Base-by-base conservation (phyloP, 306 rosid species). In the Cucurbita pepo region DNA sequence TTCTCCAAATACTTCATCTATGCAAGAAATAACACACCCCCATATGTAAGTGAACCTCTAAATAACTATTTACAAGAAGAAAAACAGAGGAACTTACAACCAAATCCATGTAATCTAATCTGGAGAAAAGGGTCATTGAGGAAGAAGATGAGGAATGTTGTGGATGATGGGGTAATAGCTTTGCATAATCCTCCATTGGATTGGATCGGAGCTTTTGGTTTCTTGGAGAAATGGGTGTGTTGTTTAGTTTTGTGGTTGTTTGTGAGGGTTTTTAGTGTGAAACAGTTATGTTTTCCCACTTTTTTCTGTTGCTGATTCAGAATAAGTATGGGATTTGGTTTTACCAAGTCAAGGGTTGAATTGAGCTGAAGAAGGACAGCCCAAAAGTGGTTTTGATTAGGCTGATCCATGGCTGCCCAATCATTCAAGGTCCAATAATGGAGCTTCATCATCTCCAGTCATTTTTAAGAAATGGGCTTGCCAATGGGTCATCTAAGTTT, bases 31-130 rank as follows among this genome's bases (percentile, higher is more conserved):
- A n/a, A 51, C 48, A 12, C 37, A 11, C 5, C 10, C 36, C 21
- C 69, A 16, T 47, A 15, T 3, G 45, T 11, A 61, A 11, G 37
- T 37, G 4, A 36, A 5, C 55, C 7, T 51, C 55, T 7, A 66
- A 41, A 4, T 54, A 5, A 15, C 16, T 16, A 30, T 30, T 30
- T 30, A 30, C 3, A 54, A 18, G 8, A 18, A 1, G 18, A 74
- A 41, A 19, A 4, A 10, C 5, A 4, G 5, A 47, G 30, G 56
- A 30, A 69, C 85, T 77, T 64, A 87, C 97, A 67, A 82, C 55
- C 81, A 91, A 87, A 77, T 88, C 91, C 76, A 89, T 75, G 62
- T 88, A 89, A 74, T 89, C 96, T 74, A 91, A 84, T 78, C 93
- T 85, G 43, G 96, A 89, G 72, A 82, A 80, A 34, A 89, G 82